A percentile compares a stretch with the other conserved stretches of the same genome.
Evolutionary conservation across 805 yeast species (phyloP).

Genomic region (Yamadazyma endophytica): DNA sequence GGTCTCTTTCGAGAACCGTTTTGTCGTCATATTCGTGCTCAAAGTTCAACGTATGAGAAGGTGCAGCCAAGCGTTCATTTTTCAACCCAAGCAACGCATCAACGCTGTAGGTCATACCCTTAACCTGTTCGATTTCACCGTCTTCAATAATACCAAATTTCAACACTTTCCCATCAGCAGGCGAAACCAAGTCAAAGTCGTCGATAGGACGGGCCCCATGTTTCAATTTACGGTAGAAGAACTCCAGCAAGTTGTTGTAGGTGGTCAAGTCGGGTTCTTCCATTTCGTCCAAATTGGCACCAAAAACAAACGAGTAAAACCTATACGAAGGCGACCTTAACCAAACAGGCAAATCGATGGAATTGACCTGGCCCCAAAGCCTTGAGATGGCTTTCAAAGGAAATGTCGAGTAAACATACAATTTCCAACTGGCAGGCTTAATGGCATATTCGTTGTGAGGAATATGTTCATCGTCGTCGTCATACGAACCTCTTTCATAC

Average conservation of each 20-base stretch:
- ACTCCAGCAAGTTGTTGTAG: constrained; percentile 81
- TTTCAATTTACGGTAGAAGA: constrained; percentile 77
- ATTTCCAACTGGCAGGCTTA: constrained; percentile 80
- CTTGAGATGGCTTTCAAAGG: constrained; percentile 91
- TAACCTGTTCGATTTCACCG: constrained; percentile 94
- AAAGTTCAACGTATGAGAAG: constrained; percentile 46
- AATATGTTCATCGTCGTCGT: constrained; percentile 19
- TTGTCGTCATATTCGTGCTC: constrained; percentile 38
- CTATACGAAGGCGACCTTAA: constrained; percentile 76
- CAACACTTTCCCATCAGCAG: constrained; percentile 89
- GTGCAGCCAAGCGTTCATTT: constrained; percentile 48
- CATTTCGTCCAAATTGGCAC: constrained; percentile 87
- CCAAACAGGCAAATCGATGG: constrained; percentile 82
- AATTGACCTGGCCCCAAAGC: constrained; percentile 90
- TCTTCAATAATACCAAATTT: constrained; percentile 76
- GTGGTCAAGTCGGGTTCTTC: constrained; percentile 72
- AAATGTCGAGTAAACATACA: constrained; percentile 82
- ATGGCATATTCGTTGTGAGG: constrained; percentile 36
- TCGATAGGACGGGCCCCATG: constrained; percentile 76
- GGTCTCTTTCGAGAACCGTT: constrained; percentile 48
- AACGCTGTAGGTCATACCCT: constrained; percentile 90
- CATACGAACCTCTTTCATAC: constrained; percentile 30
- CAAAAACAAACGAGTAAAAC: constrained; percentile 75
- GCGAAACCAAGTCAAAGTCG: constrained; percentile 70
- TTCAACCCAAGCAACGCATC: constrained; percentile 79